These are phyloP conservation scores for Aspergillus diversus DNA, from an alignment of 495 filamentous ascomycete species.

Conservation along the genomic window DNA sequence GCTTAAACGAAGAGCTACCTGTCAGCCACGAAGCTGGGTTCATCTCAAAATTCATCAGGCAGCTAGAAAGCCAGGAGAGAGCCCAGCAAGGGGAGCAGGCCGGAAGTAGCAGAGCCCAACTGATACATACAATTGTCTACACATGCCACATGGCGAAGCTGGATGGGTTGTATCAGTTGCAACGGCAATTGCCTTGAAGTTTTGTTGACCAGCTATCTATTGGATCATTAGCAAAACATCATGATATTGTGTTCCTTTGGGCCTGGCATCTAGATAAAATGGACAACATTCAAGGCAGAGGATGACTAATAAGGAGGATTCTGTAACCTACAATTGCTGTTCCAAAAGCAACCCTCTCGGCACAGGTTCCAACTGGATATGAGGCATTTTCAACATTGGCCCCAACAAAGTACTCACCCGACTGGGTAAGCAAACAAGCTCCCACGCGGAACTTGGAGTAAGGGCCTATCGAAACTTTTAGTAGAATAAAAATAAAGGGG, in stretches of 20 bases:
- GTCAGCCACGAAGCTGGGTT: background rate
- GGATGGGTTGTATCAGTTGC: slow-evolving; percentile 76
- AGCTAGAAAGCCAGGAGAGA: background rate
- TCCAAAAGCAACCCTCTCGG: slow-evolving; percentile 84
- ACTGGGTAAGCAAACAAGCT: slow-evolving; percentile 69
- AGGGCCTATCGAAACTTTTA: slow-evolving; percentile 57
- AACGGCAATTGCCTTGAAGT: slow-evolving; percentile 84
- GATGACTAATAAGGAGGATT: background rate
- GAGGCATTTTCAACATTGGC: slow-evolving; percentile 94
- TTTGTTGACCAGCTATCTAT: slow-evolving; percentile 62
- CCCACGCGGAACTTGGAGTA: slow-evolving; percentile 95
- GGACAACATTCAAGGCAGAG: background rate
- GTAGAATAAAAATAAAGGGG: background rate
- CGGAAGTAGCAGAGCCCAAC: background rate
- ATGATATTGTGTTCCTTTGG: background rate
- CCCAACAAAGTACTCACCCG: slow-evolving; percentile 66
- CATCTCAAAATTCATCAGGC: background rate
- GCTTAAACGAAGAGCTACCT: slow-evolving; percentile 39
- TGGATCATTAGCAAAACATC: background rate
- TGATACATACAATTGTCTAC: slow-evolving; percentile 45
- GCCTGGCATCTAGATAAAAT: background rate
- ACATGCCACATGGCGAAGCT: slow-evolving; percentile 77
- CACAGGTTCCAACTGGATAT: slow-evolving; percentile 91
- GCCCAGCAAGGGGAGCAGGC: background rate
- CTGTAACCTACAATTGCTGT: slow-evolving; percentile 66